Evolutionary conservation across 441 rosid genomes (phyloP), one percentile per base, ranked within the genome.

Genomic region (Euphorbia corollata): DNA sequence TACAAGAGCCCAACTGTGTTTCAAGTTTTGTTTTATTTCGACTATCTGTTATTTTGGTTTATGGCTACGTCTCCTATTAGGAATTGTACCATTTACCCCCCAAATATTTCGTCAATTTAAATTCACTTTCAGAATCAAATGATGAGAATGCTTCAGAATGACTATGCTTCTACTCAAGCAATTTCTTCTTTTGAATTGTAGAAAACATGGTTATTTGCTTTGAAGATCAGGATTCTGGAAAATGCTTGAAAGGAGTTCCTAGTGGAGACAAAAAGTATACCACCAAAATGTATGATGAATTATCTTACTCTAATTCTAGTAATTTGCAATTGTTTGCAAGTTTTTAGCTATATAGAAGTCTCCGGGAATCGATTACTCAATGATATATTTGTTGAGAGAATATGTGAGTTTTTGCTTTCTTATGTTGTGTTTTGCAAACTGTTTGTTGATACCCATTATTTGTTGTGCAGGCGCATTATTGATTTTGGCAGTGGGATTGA

Each of bases 401-500:
- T 51, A 30, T 15, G 27, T 45, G 24, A 56, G 11, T 3, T 5
- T 24, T 11, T 24, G 23, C 11, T 48, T 58, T 66, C 36, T 48
- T 24, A 38, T 64, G 24, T 61, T 62, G 36, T 12, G 0, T 45
- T 47, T n/a, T 57, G 59, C 34, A 7, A 10, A 12, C 24, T 22
- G 54, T 38, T 75, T 43, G 23, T 56, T 73, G 66, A 71, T 71
- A 48, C 53, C 65, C 72, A 74, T 62, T 73, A 36, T 54, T 60
- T 38, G 63, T 68, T 73, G 57, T 74, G 62, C 73, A 93, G 99
- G 96, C 93, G 96, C 69, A 78, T 94, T 78, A 94, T 94, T 74
- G 99, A 94, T 83, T 94, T 94, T 77, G 99, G 99, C 67, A 91
- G 99, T 75, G 93, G 96, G 70, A 77, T 91, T 68, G 92, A 94